A percentile compares a stretch with the other conserved stretches of the same genome.
phyloP scores from a whole-genome alignment of 2,329 filamentous ascomycete genomes.

The Fusarium begoniae region DNA sequence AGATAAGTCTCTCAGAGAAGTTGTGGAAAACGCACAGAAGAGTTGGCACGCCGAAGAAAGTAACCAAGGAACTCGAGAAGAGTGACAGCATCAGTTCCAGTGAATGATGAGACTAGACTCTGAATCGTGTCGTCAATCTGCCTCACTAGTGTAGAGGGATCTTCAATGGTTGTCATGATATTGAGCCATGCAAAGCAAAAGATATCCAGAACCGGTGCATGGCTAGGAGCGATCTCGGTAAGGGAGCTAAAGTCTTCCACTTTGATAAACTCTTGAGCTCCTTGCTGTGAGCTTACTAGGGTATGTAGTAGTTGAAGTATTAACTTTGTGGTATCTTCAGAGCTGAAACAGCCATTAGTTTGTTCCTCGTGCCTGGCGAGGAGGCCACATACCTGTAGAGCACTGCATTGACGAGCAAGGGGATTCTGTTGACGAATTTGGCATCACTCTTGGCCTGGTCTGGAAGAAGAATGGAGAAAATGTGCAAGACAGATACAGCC shows the following conservation, averaged over 20 bases:
- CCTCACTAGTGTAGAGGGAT: slow-evolving; percentile 43
- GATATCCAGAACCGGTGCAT: slow-evolving; percentile 64
- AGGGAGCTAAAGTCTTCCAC: slow-evolving; percentile 64
- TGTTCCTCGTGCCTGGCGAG: background rate
- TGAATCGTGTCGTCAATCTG: slow-evolving; percentile 60
- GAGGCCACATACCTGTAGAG: slow-evolving; percentile 58
- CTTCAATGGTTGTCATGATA: slow-evolving; percentile 47
- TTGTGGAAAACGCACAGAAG: slow-evolving; percentile 52
- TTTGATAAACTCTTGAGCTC: slow-evolving; percentile 58
- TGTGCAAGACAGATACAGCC: slow-evolving; percentile 69
- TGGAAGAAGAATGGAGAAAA: slow-evolving; percentile 67
- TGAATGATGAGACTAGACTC: slow-evolving; percentile 62
- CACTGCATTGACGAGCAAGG: slow-evolving; percentile 61
- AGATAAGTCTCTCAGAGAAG: background rate
- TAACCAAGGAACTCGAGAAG: slow-evolving; percentile 65
- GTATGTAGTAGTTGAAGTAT: slow-evolving; percentile 67
- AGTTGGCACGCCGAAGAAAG: slow-evolving; percentile 60
- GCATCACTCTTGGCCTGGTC: slow-evolving; percentile 53
- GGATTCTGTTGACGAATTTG: slow-evolving; percentile 63
- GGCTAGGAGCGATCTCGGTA: slow-evolving; percentile 64
- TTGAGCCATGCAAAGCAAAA: slow-evolving; percentile 67
- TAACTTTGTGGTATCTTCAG: slow-evolving; percentile 60
- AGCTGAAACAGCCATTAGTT: slow-evolving; percentile 48
- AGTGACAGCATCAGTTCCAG: slow-evolving; percentile 67
- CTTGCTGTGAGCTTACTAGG: slow-evolving; percentile 62